Evolutionary conservation across 2,329 filamentous ascomycete species (phyloP).

Genomic region (Phaeosphaeriaceae sp.): DNA sequence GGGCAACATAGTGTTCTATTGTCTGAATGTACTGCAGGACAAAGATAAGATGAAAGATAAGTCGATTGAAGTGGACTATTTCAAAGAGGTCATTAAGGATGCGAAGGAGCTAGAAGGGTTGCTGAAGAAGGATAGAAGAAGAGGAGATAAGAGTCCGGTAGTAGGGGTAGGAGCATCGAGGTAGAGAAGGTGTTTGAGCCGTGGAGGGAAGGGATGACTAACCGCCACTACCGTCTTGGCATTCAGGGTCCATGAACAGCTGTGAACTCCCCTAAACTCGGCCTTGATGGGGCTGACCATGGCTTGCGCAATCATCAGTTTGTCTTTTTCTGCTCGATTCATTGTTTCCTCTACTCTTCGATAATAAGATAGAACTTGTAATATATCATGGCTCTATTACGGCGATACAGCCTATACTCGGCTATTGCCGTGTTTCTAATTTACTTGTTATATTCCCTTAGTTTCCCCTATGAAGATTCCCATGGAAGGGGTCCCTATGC

Average conservation of each 20-base stretch:
- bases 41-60: constrained; percentile 20
- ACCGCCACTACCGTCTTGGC: constrained; percentile 1
- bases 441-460: constrained; percentile 47
- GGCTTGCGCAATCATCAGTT: neutral
- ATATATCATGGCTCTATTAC: constrained; percentile 47
- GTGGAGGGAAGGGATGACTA: neutral
- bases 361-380: constrained; percentile 12
- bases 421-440: constrained; percentile 42
- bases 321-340: constrained; percentile 7
- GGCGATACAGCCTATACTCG: constrained; percentile 46
- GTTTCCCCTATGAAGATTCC: constrained; percentile 37
- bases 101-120: constrained; percentile 28
- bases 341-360: constrained; percentile 7
- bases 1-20: constrained; percentile 34
- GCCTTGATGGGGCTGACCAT: neutral
- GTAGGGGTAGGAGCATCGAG: neutral
- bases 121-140: constrained; percentile 12
- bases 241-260: constrained; percentile 2
- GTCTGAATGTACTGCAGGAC: constrained; percentile 26
- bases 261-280: neutral
- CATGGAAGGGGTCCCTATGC: constrained; percentile 1
- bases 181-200: neutral
- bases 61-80: constrained; percentile 26
- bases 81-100: constrained; percentile 25
- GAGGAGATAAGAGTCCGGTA: constrained; percentile 11